Percentiles rank a stretch among this genome's conserved stretches.
Conservation (phyloP, 2,329 filamentous ascomycete genomes). For the Bipolaris victoriae region DNA sequence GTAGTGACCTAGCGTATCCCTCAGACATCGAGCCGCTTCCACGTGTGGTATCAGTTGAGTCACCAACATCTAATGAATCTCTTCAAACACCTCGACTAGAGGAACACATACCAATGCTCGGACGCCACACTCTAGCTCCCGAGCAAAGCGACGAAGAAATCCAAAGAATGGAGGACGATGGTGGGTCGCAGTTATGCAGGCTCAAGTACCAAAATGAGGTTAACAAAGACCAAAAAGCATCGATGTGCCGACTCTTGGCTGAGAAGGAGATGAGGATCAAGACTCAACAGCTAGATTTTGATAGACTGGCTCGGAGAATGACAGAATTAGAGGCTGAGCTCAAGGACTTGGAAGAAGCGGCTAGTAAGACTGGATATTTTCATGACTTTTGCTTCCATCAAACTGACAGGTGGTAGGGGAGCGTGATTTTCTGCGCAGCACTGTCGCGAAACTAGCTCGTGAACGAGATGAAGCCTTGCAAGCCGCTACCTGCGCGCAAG, state of each 20-base stretch:
- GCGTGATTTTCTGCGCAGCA: slow-evolving; percentile 14
- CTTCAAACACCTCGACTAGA: not conserved
- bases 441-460: not conserved
- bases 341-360: not conserved
- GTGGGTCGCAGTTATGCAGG: slow-evolving; percentile 14
- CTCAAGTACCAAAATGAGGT: slow-evolving; percentile 25
- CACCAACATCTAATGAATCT: slow-evolving; percentile 14
- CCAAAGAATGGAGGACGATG: slow-evolving; percentile 1
- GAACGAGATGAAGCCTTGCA: slow-evolving; percentile 9
- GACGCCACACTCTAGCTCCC: slow-evolving; percentile 1
- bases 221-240: slow-evolving; percentile 25
- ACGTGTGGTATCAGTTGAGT: not conserved
- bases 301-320: slow-evolving; percentile 10
- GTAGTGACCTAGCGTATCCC: not conserved
- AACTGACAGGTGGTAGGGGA: slow-evolving; percentile 12
- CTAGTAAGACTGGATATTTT: not conserved
- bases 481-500: not conserved
- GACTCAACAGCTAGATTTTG: slow-evolving; percentile 22
- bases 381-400: not conserved
- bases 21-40: not conserved
- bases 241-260: slow-evolving; percentile 25
- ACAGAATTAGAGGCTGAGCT: not conserved
- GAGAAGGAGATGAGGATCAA: slow-evolving; percentile 25
- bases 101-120: slow-evolving; percentile 12
- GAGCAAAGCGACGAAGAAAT: not conserved